phyloP scores from a whole-genome alignment of 1,284 basidiomycete genomes.

The Austroboletus novae-zelandiae region DNA sequence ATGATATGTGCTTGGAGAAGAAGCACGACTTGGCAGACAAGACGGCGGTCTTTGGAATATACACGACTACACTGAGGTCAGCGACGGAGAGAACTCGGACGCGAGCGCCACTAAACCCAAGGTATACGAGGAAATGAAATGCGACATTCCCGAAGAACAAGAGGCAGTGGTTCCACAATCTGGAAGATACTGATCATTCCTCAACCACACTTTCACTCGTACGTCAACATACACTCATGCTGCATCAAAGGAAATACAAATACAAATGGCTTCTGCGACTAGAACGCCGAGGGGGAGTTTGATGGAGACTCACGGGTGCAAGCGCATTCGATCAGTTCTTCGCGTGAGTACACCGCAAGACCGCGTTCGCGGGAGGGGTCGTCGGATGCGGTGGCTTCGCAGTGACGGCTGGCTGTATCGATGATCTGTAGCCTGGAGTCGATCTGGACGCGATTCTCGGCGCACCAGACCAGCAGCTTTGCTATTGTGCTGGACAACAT shows the following conservation, averaged over 20 bases:
- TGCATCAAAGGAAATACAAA: background rate
- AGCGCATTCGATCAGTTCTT: slow-evolving; percentile 35
- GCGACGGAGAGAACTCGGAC: background rate
- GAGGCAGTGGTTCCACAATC: slow-evolving; percentile 1
- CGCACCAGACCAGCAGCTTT: slow-evolving; percentile 46
- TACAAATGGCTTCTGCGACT: background rate
- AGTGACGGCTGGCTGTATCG: slow-evolving; percentile 1
- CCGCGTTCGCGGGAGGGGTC: slow-evolving; percentile 26
- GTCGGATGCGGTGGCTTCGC: slow-evolving; percentile 5
- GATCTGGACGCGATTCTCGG: slow-evolving; percentile 42
- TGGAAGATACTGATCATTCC: slow-evolving; percentile 4
- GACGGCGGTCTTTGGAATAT: slow-evolving; percentile 63
- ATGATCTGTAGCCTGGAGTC: slow-evolving; percentile 44
- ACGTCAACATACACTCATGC: background rate
- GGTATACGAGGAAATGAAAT: slow-evolving; percentile 1
- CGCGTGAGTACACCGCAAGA: slow-evolving; percentile 40
- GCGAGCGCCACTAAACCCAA: background rate
- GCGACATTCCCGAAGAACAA: background rate
- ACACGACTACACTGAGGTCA: slow-evolving; percentile 47
- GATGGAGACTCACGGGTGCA: slow-evolving; percentile 40
- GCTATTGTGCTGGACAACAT: slow-evolving; percentile 19
- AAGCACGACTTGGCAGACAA: slow-evolving; percentile 59
- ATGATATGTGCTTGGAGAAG: slow-evolving; percentile 41
- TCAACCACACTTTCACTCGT: background rate
- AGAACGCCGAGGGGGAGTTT: slow-evolving; percentile 10